Conservation (phyloP, 805 yeast species). For the Myxozyma neglecta region DNA sequence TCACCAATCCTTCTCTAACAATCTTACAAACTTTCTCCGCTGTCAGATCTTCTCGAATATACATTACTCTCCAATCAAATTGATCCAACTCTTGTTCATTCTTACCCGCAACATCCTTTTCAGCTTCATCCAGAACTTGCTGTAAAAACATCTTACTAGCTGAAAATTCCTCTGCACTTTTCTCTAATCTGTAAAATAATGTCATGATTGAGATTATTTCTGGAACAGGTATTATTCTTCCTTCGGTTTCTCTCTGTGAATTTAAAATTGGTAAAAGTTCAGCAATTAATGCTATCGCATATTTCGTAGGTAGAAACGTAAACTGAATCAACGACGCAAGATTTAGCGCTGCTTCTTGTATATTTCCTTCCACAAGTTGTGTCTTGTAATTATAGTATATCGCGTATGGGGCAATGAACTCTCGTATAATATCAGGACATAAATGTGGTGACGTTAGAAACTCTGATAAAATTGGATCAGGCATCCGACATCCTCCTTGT, state of each 20-base stretch:
- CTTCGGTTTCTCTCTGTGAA: neutral
- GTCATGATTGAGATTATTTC: slow-evolving; percentile 30
- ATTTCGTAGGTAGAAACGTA: slow-evolving; percentile 34
- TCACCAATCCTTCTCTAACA: slow-evolving; percentile 29
- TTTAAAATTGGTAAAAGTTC: slow-evolving; percentile 16
- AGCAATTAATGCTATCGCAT: slow-evolving; percentile 14
- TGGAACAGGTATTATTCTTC: slow-evolving; percentile 18
- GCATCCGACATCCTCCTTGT: slow-evolving; percentile 12
- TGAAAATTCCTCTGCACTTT: slow-evolving; percentile 3
- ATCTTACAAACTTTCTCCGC: slow-evolving; percentile 24
- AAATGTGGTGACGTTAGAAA: slow-evolving; percentile 20
- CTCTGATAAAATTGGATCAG: slow-evolving; percentile 19
- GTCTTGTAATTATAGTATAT: slow-evolving; percentile 32
- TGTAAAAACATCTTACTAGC: slow-evolving; percentile 30
- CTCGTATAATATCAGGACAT: slow-evolving; percentile 32
- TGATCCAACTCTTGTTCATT: neutral
- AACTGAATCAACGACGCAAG: slow-evolving; percentile 36
- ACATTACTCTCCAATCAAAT: slow-evolving; percentile 32
- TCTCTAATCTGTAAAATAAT: slow-evolving; percentile 35
- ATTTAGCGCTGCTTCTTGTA: slow-evolving; percentile 28
- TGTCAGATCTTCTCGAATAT: neutral
- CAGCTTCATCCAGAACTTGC: slow-evolving; percentile 1
- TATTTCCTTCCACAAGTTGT: slow-evolving; percentile 1
- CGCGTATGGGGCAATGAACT: slow-evolving; percentile 40
- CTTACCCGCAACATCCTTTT: neutral